Evolutionary conservation across 1,139 yeast genomes (phyloP), one percentile per base, ranked within the genome.

Genomic region (Sugiyamaella neomexicana): DNA sequence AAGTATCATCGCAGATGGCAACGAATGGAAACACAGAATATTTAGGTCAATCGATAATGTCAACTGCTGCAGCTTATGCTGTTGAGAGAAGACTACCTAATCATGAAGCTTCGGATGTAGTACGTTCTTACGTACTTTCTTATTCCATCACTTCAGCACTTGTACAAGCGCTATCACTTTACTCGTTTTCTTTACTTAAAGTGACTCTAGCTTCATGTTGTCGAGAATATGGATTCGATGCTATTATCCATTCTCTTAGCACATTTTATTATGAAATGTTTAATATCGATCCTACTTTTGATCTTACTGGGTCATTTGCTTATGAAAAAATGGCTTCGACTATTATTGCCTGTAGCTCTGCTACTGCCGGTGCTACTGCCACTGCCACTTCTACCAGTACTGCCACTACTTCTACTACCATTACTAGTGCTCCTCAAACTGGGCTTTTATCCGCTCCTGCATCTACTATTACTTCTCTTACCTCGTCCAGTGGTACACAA

Each of bases 151-250:
- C 55, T 9, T 43, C 57, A 15, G 59, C 63, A 2, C 50, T 65
- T 2, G 76, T 74, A 43, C 62, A 63, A 15, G 57, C 65, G 12
- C 64, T 70, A 16, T 63, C 70, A 12, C 62, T 77, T 20, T 72
- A 69, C 52, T 81, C 81, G 53, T 79, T 77, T 44, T 70, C 77
- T 3, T 82, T 82, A 0, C 72, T 88, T 46, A 78, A 79, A 61
- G 78, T 85, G 29, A 67, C 86, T 23, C 65, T 88, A 27, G 95
- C 95, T 1, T 82, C 85, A 13, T 80, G 90, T 59, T 79, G 85
- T 38, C 85, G 83, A 62, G 95, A 87, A 68, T 88, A 85, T 72
- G 95, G 95, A 1, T 86, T 88, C 65, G 90, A 88, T 64, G 69
- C 78, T 1, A 76, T 84, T 23, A 71, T 86, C 60, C 75, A 77